Percentiles rank a stretch among this genome's conserved stretches.
These are phyloP conservation scores for Aurantiochytrium sp. DNA, from an alignment of 108 stramenopile species.

Conservation along the genomic window DNA sequence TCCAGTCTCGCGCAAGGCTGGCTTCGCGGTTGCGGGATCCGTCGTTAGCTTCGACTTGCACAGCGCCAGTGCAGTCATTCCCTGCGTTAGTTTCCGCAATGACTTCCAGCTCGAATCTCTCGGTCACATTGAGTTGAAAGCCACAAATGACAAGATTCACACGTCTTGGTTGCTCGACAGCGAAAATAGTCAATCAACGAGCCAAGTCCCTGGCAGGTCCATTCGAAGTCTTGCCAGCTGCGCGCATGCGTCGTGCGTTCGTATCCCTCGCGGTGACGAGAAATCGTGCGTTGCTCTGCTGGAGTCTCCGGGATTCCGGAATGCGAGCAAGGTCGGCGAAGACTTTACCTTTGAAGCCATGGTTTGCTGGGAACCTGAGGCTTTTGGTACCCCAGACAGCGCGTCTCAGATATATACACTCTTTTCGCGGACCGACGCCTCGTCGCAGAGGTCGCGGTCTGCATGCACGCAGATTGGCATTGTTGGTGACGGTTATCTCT, in stretches of 20 bases:
- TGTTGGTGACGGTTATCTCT: not conserved
- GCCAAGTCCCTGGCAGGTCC: not conserved
- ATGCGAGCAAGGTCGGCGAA: not conserved
- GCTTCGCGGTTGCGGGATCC: no score
- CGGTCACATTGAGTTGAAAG: not conserved
- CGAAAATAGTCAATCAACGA: not conserved
- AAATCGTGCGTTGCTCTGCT: not conserved
- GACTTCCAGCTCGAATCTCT: not conserved
- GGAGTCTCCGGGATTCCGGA: not conserved
- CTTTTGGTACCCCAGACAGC: not conserved
- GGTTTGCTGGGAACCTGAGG: not conserved
- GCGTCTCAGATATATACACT: not conserved
- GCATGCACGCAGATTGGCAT: not conserved
- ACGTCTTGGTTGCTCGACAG: not conserved
- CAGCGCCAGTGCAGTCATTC: not conserved
- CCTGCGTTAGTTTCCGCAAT: not conserved
- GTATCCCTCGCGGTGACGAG: not conserved
- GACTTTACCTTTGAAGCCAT: slow-evolving; percentile 3
- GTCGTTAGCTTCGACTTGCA: no score
- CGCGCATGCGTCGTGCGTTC: not conserved
- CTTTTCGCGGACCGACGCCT: not conserved
- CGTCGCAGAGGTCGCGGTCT: not conserved
- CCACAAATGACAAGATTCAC: not conserved
- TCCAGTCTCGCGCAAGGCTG: no score
- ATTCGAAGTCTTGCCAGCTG: not conserved